Conservation (phyloP, 2,329 filamentous ascomycete species). For the Orbilia oligospora region DNA sequence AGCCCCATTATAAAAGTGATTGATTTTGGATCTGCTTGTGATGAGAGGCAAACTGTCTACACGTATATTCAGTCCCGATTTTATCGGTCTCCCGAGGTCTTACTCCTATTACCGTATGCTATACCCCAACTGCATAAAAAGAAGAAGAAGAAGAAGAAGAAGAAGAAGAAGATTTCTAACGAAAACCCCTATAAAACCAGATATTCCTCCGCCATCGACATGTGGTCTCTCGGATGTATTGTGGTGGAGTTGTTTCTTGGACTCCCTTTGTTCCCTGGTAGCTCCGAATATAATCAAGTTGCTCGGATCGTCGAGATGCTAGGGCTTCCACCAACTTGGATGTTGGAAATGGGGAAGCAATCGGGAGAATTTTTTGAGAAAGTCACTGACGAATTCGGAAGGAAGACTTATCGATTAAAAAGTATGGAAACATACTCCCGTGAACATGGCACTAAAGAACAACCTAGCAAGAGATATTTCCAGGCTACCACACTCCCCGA, state of each 20-base stretch:
- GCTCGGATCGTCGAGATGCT: conserved; percentile 98
- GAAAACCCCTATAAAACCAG: conserved; percentile 65
- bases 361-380: conserved; percentile 98
- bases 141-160: not conserved
- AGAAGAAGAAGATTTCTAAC: conserved; percentile 1
- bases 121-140: not conserved
- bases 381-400: conserved; percentile 88
- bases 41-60: conserved; percentile 98
- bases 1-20: conserved; percentile 99
- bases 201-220: conserved; percentile 98
- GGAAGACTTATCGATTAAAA: conserved; percentile 91
- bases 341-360: conserved; percentile 99
- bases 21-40: conserved; percentile 97
- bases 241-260: conserved; percentile 97
- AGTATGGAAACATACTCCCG: conserved; percentile 98
- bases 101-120: conserved; percentile 84
- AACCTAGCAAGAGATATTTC: conserved; percentile 99
- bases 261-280: conserved; percentile 93
- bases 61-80: conserved; percentile 99
- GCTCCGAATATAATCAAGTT: conserved; percentile 98
- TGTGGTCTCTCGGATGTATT: conserved; percentile 99
- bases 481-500: conserved; percentile 93
- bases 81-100: conserved; percentile 94
- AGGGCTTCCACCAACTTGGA: conserved; percentile 95
- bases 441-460: conserved; percentile 96